Conservation (phyloP, 2,329 filamentous ascomycete genomes). For the Colletotrichum costaricense region DNA sequence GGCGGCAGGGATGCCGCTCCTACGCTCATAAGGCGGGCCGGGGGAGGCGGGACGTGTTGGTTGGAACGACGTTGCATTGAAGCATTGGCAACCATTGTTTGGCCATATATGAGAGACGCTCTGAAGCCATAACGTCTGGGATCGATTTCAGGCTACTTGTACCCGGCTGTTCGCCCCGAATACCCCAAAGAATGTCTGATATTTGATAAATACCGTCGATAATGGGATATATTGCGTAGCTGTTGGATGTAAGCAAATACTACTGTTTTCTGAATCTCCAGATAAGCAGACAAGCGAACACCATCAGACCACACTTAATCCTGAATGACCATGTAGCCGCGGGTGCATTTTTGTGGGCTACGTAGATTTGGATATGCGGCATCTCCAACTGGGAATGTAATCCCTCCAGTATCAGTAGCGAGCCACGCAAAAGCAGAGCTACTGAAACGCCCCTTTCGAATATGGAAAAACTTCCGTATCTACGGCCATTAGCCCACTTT, state of each 20-base stretch:
- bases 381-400: neutral
- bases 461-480: neutral
- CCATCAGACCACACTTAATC: neutral
- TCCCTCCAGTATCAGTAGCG: neutral
- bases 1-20: neutral
- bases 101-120: neutral
- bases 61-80: slow-evolving; percentile 2
- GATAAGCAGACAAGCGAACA: neutral
- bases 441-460: neutral
- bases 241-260: neutral
- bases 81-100: neutral
- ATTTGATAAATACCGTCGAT: neutral
- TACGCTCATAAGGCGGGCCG: neutral
- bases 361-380: neutral
- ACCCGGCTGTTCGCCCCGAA: neutral
- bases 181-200: neutral
- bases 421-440: neutral
- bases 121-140: neutral
- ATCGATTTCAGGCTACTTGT: neutral
- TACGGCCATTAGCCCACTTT: neutral
- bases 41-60: neutral
- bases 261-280: neutral
- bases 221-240: neutral
- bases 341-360: neutral
- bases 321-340: neutral